Base-by-base conservation (phyloP, 106 monocot genomes). In the Vanilla planifolia region DNA sequence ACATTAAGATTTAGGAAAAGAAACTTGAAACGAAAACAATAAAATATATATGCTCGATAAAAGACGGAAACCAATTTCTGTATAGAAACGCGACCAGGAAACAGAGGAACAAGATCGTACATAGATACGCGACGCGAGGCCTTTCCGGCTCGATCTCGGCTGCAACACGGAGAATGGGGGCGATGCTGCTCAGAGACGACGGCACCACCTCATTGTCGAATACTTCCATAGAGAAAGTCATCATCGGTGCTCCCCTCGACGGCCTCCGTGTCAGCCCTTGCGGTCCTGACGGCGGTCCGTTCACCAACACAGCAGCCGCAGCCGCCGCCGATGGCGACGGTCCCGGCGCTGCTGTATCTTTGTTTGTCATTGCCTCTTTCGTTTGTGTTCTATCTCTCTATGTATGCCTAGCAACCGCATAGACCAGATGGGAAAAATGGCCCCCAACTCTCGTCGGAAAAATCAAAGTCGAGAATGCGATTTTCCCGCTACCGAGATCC, bases 131-230 rank as follows among this genome's bases (percentile, higher is more conserved):
- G 34, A 88, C 84, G 43, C 87, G 77, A 5, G 91, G 96, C 1
- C 96, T 71, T 71, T 91, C 96, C 7, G 52, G 6, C 44, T 98
- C 96, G 67, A 98, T 74, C 69, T 91, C 90, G 25, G 81, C 74
- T 8, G 96, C 90, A 46, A 87, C 91, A 24, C 91, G 84, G 33
- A 98, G 81, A 42, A 98, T 75, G 5, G 90, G 91, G 1, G 71
- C 81, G 58, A 91, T 87, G 65, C 76, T 81, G 17, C 66, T 77
- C 20, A 91, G 84, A 13, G 87, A 76, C 9, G 96, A 77, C 8
- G 91, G 91, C 5, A 88, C 91, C 4, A 91, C 87, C 76, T 91
- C 91, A 70, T 98, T 88, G 60, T 98, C 96, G 67, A 98, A 98
- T 39, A 91, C 96, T 79, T 91, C 96, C 85, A 78, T 74, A 16